These are phyloP conservation scores for Paracamarosporium sp. DNA, from an alignment of 2,329 filamentous ascomycete species.

Conservation along the genomic window DNA sequence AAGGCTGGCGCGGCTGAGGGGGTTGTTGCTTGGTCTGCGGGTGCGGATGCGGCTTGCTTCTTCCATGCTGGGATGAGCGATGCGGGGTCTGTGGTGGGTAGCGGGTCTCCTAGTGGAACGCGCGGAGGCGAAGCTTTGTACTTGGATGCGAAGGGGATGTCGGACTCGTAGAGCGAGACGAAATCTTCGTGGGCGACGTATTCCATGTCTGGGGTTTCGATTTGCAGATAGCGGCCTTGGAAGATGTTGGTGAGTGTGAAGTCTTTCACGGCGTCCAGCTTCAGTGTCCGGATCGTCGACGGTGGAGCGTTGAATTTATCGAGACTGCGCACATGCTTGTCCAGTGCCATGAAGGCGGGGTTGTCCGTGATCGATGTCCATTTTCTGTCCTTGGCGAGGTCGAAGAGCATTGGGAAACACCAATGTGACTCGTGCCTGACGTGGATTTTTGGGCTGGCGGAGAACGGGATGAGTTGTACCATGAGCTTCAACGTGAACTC, in stretches of 20 bases:
- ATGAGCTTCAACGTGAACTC: slow-evolving; percentile 49
- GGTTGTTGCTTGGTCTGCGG: background rate
- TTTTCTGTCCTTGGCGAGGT: slow-evolving; percentile 42
- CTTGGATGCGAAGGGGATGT: slow-evolving; percentile 16
- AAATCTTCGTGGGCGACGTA: slow-evolving; percentile 51
- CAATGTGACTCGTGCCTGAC: slow-evolving; percentile 62
- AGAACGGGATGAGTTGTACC: slow-evolving; percentile 51
- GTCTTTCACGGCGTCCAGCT: slow-evolving; percentile 52
- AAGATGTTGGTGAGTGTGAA: slow-evolving; percentile 54
- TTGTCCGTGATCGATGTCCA: slow-evolving; percentile 49
- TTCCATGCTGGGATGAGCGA: background rate
- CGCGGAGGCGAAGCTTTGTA: slow-evolving; percentile 26
- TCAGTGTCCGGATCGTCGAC: slow-evolving; percentile 45
- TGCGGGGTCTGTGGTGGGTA: background rate
- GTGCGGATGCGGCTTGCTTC: background rate
- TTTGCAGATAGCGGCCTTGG: slow-evolving; percentile 52
- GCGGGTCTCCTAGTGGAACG: slow-evolving; percentile 38
- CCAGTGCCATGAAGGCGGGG: slow-evolving; percentile 50
- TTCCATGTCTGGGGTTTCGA: slow-evolving; percentile 51
- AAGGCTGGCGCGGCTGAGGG: slow-evolving; percentile 27
- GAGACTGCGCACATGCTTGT: slow-evolving; percentile 52
- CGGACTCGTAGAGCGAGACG: slow-evolving; percentile 36
- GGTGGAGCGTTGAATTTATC: slow-evolving; percentile 51
- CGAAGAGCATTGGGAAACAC: slow-evolving; percentile 54
- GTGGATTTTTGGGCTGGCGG: slow-evolving; percentile 57